Percentiles rank a stretch among this genome's conserved stretches.
Evolutionary conservation across 345 rosid genomes (phyloP).

Genomic region (Melastoma malabathricum): DNA sequence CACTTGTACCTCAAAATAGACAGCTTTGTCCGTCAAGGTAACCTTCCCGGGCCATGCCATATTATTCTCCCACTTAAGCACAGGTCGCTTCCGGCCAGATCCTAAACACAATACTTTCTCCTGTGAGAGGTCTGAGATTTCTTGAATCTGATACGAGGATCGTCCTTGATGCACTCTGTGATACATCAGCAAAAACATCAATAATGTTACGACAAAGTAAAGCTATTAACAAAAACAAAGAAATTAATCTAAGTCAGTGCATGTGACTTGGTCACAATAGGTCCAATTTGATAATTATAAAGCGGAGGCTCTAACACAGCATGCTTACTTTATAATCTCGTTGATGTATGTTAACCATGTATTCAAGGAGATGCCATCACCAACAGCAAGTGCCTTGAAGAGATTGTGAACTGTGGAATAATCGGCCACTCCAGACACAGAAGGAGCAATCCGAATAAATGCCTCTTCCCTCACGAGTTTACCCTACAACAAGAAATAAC

Average conservation of each 20-base stretch:
- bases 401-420: constrained; percentile 72
- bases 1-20: constrained; percentile 71
- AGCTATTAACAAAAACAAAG: not conserved
- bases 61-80: constrained; percentile 84
- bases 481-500: constrained; percentile 30
- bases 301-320: not conserved
- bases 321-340: constrained; percentile 73
- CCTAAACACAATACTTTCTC: constrained; percentile 77
- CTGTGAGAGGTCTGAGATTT: constrained; percentile 28
- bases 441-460: constrained; percentile 81
- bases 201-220: constrained; percentile 1
- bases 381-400: constrained; percentile 65
- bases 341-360: constrained; percentile 64
- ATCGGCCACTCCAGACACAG: constrained; percentile 86
- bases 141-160: constrained; percentile 45
- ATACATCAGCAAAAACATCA: constrained; percentile 1
- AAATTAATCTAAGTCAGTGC: no score
- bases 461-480: constrained; percentile 68
- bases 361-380: constrained; percentile 59
- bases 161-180: constrained; percentile 78
- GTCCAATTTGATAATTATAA: no score
- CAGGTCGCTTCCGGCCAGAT: constrained; percentile 76
- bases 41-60: constrained; percentile 96
- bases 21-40: constrained; percentile 69
- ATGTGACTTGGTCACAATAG: not conserved